Evolutionary conservation across 345 rosid species (phyloP).

Genomic region (Pugionium dolabratum): DNA sequence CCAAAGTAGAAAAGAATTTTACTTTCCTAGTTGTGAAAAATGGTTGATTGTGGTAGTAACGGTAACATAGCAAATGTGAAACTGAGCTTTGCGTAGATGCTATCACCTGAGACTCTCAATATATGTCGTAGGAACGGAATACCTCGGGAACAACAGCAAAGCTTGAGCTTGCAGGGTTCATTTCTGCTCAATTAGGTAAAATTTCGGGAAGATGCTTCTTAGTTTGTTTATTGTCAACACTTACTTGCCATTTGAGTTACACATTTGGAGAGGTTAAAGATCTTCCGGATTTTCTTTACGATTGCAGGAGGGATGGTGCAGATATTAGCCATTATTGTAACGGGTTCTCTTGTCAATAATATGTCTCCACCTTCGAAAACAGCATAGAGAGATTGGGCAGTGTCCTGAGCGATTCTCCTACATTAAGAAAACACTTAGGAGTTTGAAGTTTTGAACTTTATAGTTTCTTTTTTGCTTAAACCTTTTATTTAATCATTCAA

Average conservation of each 20-base stretch:
- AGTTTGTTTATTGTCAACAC: background rate
- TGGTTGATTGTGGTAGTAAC: too few species aligned
- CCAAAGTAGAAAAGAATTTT: too few species aligned
- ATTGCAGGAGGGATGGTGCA: conserved; percentile 51
- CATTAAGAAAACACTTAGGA: conserved; percentile 14
- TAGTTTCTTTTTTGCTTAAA: too few species aligned
- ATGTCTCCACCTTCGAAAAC: conserved; percentile 80
- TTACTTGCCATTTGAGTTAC: background rate
- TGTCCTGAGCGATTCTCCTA: conserved; percentile 15
- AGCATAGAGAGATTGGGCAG: conserved; percentile 21
- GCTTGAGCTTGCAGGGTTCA: conserved; percentile 41
- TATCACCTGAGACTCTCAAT: conserved; percentile 10
- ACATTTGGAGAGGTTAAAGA: background rate
- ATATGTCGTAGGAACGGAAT: conserved; percentile 28
- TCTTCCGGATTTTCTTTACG: background rate
- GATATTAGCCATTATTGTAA: conserved; percentile 41
- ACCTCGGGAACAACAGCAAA: conserved; percentile 43
- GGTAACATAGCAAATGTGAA: conserved; percentile 4
- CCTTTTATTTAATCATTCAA: too few species aligned
- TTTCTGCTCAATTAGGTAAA: conserved; percentile 49
- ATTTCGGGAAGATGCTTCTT: background rate
- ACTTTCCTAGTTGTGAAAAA: too few species aligned
- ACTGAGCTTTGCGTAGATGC: conserved; percentile 18
- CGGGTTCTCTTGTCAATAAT: conserved; percentile 51
- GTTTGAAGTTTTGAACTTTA: conserved; percentile 18